phyloP scores from a whole-genome alignment of 257 asterid genomes.

The Avicennia marina region DNA sequence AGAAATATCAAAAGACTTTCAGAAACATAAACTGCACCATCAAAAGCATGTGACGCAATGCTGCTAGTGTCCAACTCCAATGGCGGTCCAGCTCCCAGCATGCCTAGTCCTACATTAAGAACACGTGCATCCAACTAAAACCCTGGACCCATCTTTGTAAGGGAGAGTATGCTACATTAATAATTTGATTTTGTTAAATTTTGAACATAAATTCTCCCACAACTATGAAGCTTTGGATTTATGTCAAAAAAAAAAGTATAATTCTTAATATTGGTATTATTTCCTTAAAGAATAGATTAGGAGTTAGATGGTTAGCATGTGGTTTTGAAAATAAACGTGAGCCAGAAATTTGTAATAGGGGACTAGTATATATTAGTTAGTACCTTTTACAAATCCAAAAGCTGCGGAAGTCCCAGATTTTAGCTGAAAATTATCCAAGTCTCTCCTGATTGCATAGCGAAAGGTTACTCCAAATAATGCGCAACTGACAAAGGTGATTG shows the following conservation, averaged over 20 bases:
- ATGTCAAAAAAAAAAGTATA: too few species aligned
- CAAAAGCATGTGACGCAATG: conserved; percentile 47
- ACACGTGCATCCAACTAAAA: too few species aligned
- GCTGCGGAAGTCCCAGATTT: conserved; percentile 87
- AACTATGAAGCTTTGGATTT: too few species aligned
- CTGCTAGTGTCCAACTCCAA: conserved; percentile 55
- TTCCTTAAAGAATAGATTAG: too few species aligned
- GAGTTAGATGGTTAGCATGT: too few species aligned
- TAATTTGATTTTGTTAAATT: too few species aligned
- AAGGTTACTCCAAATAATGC: conserved; percentile 86
- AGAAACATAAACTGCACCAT: conserved; percentile 56
- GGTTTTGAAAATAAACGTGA: background rate
- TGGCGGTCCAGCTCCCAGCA: conserved; percentile 52
- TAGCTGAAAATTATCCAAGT: conserved; percentile 72
- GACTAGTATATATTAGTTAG: background rate
- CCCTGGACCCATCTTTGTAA: too few species aligned
- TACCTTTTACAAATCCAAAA: conserved; percentile 85
- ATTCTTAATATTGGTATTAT: too few species aligned
- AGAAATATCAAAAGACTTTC: conserved; percentile 73
- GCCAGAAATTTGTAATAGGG: background rate
- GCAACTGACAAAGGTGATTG: conserved; percentile 66
- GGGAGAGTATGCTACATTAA: too few species aligned
- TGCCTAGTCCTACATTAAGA: conserved; percentile 64
- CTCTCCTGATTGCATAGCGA: conserved; percentile 81
- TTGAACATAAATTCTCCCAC: too few species aligned